phyloP scores from a whole-genome alignment of 768 basidiomycete genomes.

The Tylopilus plumbeoviolaceoides region DNA sequence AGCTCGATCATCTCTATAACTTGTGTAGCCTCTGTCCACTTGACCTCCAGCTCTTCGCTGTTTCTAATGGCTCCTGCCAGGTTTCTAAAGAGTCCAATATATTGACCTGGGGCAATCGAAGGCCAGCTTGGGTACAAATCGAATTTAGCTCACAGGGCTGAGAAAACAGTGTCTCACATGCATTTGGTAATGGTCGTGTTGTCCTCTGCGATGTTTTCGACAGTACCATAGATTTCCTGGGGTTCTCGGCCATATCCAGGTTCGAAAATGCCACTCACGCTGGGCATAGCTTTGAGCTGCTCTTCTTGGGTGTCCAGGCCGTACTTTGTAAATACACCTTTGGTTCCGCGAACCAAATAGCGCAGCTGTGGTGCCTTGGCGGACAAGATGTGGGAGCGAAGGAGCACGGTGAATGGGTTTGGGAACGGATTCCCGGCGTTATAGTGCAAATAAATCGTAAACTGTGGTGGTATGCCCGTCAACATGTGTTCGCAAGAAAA shows the following conservation, averaged over 20 bases:
- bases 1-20: constrained; percentile 79
- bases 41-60: constrained; percentile 52
- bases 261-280: constrained; percentile 43
- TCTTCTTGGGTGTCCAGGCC: constrained; percentile 80
- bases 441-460: constrained; percentile 50
- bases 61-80: constrained; percentile 59
- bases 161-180: constrained; percentile 15
- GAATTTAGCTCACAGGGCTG: constrained; percentile 21
- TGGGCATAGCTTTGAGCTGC: constrained; percentile 56
- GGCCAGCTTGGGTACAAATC: constrained; percentile 50
- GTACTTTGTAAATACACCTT: constrained; percentile 69
- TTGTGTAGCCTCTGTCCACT: constrained; percentile 67
- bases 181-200: constrained; percentile 31
- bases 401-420: constrained; percentile 61
- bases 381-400: constrained; percentile 68
- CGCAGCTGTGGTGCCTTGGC: constrained; percentile 63
- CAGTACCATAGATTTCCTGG: constrained; percentile 54
- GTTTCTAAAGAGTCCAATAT: constrained; percentile 60
- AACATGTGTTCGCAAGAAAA: neutral
- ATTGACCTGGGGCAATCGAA: constrained; percentile 53
- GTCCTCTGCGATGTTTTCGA: constrained; percentile 53
- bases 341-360: constrained; percentile 67
- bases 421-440: constrained; percentile 35
- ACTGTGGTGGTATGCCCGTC: neutral
- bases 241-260: constrained; percentile 58